A percentile compares a stretch with the other conserved stretches of the same genome.
Conservation (phyloP, 768 basidiomycete species). For the Imleria badia region DNA sequence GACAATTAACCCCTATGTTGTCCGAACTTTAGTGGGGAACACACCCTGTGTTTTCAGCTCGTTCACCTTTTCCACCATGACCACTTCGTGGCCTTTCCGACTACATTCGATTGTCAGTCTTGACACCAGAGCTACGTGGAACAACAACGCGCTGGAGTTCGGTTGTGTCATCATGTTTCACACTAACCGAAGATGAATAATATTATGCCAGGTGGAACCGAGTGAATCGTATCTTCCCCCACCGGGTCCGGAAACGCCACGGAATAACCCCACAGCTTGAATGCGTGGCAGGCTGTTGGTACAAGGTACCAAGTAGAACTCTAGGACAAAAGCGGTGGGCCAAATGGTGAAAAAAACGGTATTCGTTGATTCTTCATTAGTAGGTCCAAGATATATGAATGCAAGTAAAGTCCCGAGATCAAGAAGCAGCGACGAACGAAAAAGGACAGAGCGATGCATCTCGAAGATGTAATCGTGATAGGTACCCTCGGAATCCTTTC, state of each 20-base stretch:
- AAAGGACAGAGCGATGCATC: not conserved
- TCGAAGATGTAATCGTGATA: not conserved
- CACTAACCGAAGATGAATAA: not conserved
- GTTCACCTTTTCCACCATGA: too few species aligned
- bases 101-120: too few species aligned
- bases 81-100: too few species aligned
- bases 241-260: too few species aligned
- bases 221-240: too few species aligned
- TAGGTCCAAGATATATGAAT: not conserved
- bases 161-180: not conserved
- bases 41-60: too few species aligned
- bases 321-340: too few species aligned
- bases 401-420: not conserved
- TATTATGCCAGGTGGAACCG: too few species aligned
- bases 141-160: not conserved
- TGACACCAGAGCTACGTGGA: not conserved
- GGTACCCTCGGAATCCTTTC: not conserved
- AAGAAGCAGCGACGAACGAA: not conserved
- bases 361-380: not conserved
- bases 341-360: too few species aligned
- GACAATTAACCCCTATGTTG: not conserved
- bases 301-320: too few species aligned
- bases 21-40: not conserved
- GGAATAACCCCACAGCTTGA: not conserved
- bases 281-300: not conserved